Conservation (phyloP, 225 moss, liverwort and hornwort species). For the Marchantia polymorpha region DNA sequence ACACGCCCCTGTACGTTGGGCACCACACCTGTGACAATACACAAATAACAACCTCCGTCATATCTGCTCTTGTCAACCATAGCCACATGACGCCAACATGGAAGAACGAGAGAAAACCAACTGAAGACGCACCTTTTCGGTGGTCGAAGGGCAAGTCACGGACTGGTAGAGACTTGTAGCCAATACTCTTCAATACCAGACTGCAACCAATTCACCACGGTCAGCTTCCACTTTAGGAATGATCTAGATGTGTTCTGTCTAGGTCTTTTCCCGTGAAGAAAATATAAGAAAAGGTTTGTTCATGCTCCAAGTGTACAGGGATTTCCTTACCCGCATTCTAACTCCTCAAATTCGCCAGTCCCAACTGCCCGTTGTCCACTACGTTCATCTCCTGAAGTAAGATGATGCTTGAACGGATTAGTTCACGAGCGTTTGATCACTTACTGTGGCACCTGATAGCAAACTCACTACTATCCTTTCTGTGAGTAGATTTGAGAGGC, state of each 20-base stretch:
- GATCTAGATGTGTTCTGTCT: too few relatives aligned
- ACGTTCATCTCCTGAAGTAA: conserved; percentile 47
- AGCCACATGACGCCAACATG: not conserved
- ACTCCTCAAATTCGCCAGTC: conserved; percentile 76
- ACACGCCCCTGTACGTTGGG: conserved; percentile 78
- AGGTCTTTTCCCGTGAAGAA: too few relatives aligned
- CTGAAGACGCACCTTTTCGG: conserved; percentile 51
- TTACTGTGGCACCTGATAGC: not conserved
- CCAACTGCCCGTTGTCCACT: conserved; percentile 75
- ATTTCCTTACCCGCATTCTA: conserved; percentile 68
- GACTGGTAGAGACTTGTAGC: conserved; percentile 82
- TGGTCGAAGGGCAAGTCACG: conserved; percentile 73
- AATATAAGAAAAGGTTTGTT: too few relatives aligned
- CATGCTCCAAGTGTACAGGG: not conserved
- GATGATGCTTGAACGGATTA: not conserved
- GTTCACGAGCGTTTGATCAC: not conserved
- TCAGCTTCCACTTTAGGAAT: not conserved
- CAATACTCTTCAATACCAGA: conserved; percentile 90
- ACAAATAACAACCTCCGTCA: not conserved
- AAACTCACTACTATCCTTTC: not conserved
- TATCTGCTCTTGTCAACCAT: not conserved
- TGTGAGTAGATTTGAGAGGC: not conserved
- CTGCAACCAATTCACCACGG: conserved; percentile 29
- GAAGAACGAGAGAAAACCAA: not conserved
- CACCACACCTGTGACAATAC: conserved; percentile 57